Evolutionary conservation across 2,329 filamentous ascomycete genomes (phyloP), one percentile per base, ranked within the genome.

Genomic region (Stagonosporopsis cucurbitacearum): DNA sequence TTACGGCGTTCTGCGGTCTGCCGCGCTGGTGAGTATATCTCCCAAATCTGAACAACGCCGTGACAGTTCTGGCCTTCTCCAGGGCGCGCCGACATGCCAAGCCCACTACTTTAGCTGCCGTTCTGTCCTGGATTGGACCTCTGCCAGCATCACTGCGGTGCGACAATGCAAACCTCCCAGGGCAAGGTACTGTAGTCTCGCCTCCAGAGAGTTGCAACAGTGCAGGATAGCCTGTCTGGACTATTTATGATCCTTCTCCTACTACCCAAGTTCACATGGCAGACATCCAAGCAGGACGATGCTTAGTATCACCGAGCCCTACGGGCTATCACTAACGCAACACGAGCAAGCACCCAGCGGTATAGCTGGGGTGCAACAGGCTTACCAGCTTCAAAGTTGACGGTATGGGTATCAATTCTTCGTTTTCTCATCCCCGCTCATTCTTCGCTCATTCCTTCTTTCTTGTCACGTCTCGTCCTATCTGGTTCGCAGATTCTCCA

Each of bases 131-230:
- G 36, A 35, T 43, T 37, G 36, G 32, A 56, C 47, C 52, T 37
- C 43, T 47, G 41, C 28, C 53, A 56, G 53, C 47, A 43, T 47
- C 53, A 46, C 26, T 41, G 25, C 8, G 42, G 47, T 56, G 39
- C 39, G 37, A 51, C 53, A 23, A 30, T 32, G 47, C 47, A 51
- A n/a, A 28, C 43, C 42, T 35, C 26, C 13, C 6, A 23, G 22
- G 26, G 17, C 25, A 9, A 44, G 8, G 25, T 44, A 7, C 5
- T 26, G 25, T 44, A 7, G 8, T 26, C 51, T 22, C n/a, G 22
- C 11, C 23, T 20, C 15, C 3, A 13, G 4, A 4, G 20, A 33
- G 39, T 6, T 43, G 40, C 20, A 25, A 3, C 17, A 30, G 30
- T 9, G 42, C 25, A 54, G 44, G 51, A 39, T 39, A 22, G 49